Base-by-base conservation (phyloP, 371 early-diverging fungal species). In the Chytridium lagenaria region DNA sequence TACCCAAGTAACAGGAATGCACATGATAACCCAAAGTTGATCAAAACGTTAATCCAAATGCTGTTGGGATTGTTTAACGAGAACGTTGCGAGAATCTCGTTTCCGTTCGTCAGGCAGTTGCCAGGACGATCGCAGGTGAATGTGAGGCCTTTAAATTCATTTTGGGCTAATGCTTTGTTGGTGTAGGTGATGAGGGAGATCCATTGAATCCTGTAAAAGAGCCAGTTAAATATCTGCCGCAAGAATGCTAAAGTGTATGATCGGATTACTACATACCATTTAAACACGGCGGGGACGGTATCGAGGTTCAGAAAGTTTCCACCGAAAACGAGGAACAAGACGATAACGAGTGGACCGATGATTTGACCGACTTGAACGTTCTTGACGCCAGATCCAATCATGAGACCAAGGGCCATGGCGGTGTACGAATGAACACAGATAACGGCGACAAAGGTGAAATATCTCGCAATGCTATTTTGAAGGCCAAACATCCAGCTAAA, bases 281-380 rank as follows among this genome's bases (percentile, higher is more conserved):
- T 64, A 26, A 86, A 78, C 12, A 76, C 78, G 26, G 39, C 55
- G 10, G 87, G 78, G 31, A 84, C 77, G 22, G 76, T 75, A 10
- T 80, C 80, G 10, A 83, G 69, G 68, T 85, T 84, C 2, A 76
- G 68, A 34, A 89, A 69, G 2, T 77, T 72, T 0, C 88, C 88
- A 28, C 82, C 81, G 77, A 85, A 89, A 16, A 89, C 50, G 16
- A 86, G 51, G 67, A 89, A 85, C 3, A 85, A 30, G 66, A 85
- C 75, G 40, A 82, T 69, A 23, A 83, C 49, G 33, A 84, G 75
- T 19, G 87, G 80, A 5, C 81, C 86, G 28, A 87, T 55, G 44
- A 84, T 81, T 71, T 85, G 87, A 2, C 81, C 85, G 26, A 87
- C 75, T 34, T 65, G 73, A 28, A 76, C 75, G 50, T 49, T 81